Conservation (phyloP, 1,139 yeast species). For the Ogataea hybrid region DNA sequence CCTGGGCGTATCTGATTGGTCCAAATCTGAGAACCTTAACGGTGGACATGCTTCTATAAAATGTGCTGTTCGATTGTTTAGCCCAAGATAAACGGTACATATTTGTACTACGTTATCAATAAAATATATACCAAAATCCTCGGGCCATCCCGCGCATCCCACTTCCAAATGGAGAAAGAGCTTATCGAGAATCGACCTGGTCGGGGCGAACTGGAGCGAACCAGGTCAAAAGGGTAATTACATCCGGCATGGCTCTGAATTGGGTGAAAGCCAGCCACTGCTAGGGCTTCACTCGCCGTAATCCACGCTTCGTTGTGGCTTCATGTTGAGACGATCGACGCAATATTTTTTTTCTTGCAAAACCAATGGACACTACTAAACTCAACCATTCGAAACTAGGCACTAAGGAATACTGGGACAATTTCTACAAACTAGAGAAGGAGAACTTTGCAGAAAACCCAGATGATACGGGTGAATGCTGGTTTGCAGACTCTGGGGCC, state of each 20-base stretch:
- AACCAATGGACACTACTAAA: conserved; percentile 41
- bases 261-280: not conserved
- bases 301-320: not conserved
- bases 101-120: conserved; percentile 1
- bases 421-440: conserved; percentile 72
- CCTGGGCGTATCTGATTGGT: conserved; percentile 47
- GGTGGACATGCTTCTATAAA: conserved; percentile 17
- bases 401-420: conserved; percentile 85
- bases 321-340: conserved; percentile 7
- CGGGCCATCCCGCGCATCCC: conserved; percentile 7
- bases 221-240: not conserved
- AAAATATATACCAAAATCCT: not conserved
- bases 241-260: not conserved
- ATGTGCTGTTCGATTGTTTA: not conserved
- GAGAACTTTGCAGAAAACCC: conserved; percentile 68
- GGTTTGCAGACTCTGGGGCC: conserved; percentile 95
- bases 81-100: conserved; percentile 3
- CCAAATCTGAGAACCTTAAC: conserved; percentile 62
- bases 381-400: conserved; percentile 74
- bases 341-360: conserved; percentile 1
- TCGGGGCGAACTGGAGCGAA: not conserved
- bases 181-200: not conserved
- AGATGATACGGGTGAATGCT: conserved; percentile 89
- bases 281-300: not conserved
- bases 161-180: not conserved